These are phyloP conservation scores for Podila epicladia DNA, from an alignment of 192 early-diverging fungal species.

Conservation along the genomic window DNA sequence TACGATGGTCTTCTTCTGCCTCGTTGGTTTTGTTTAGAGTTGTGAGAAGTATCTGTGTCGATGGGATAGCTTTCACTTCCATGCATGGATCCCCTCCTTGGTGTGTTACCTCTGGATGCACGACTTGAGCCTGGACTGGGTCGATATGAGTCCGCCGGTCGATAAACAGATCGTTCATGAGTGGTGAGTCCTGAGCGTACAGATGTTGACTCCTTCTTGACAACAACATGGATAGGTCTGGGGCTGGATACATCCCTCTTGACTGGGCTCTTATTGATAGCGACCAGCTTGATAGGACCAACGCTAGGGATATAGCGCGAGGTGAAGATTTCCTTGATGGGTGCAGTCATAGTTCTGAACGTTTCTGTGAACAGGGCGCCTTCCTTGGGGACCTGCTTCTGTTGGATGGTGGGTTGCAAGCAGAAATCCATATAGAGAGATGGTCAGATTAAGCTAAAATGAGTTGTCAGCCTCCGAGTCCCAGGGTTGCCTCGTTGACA, in stretches of 20 bases:
- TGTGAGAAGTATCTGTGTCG: neutral
- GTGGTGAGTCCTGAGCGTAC: neutral
- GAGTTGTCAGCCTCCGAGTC: too few relatives aligned
- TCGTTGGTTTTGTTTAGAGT: neutral
- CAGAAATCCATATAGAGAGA: neutral
- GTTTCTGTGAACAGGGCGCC: conserved; percentile 30
- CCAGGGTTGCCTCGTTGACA: too few relatives aligned
- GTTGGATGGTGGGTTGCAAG: neutral
- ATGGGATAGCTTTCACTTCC: neutral
- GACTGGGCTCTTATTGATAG: conserved; percentile 7
- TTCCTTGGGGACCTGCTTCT: neutral
- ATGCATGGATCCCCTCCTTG: neutral
- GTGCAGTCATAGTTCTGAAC: conserved; percentile 18
- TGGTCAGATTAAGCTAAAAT: too few relatives aligned
- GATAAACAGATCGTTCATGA: neutral
- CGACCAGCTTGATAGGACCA: conserved; percentile 15
- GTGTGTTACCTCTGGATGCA: neutral
- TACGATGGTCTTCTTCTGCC: neutral
- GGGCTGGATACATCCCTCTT: neutral
- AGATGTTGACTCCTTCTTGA: neutral
- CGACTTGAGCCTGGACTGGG: neutral
- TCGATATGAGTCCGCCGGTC: neutral
- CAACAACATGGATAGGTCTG: neutral
- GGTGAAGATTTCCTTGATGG: conserved; percentile 40
- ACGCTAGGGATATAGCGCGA: conserved; percentile 22